Evolutionary conservation across 768 basidiomycete genomes (phyloP), one percentile per base, ranked within the genome.

Genomic region (Paxillus involutus): DNA sequence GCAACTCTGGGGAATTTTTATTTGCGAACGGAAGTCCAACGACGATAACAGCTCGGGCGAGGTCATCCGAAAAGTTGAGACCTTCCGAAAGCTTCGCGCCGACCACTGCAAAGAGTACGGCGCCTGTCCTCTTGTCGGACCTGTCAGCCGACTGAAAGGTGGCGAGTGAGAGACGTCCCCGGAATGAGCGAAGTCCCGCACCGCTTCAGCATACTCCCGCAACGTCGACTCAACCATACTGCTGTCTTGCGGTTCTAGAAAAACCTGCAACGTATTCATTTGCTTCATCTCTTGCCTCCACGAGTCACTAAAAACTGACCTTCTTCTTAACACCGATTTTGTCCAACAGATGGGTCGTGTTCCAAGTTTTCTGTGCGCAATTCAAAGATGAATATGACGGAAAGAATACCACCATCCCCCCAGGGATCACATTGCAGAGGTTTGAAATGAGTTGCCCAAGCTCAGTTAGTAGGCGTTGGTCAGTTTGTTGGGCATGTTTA

Each of bases 61-160:
- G 82, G 45, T 85, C 80, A 66, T 93, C 89, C 17, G 85, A 80
- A 63, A 88, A 88, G 61, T 87, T 86, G 37, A 86, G 68, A 8
- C 95, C 96, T 72, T 99, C 97, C 0, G 93, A 95, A n/a, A 99
- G 80, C 67, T 98, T 98, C 26, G 94, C 96, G 16, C 95, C 95
- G 26, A 98, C 88, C 10, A 98, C 97, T 2, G 97, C 96, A 51
- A 98, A 87, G 5, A 99, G 75, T 37, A 99, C 68, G 3, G 92
- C 91, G 14, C 94, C 94, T 0, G 70, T 70, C 63, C 64, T 57
- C 72, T 70, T 68, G 65, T 61, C 55, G 33, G 67, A 59, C 30
- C 21, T 9, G 45, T 61, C 52, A 12, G 41, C 17, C 16, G 69
- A 60, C 70, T 69, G n/a, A 29, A 7, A 24, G 13, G 26, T 16